These are phyloP conservation scores for Aspergillus felis DNA, from an alignment of 2,329 filamentous ascomycete genomes.

Conservation along the genomic window DNA sequence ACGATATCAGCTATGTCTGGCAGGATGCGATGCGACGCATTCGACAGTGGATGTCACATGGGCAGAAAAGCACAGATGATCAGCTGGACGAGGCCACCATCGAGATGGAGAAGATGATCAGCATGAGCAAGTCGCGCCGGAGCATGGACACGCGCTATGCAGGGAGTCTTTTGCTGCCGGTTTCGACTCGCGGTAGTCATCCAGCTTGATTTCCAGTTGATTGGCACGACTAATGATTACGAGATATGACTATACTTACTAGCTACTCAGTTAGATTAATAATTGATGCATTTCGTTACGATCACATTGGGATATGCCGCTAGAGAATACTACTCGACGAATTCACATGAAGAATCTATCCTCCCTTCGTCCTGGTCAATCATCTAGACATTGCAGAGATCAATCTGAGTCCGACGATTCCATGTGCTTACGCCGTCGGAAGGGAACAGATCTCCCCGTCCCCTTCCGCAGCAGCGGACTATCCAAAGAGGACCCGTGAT, in stretches of 20 bases:
- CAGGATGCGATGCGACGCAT: slow-evolving; percentile 20
- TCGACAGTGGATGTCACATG: slow-evolving; percentile 21
- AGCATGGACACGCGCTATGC: slow-evolving; percentile 25
- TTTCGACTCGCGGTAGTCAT: slow-evolving; percentile 22
- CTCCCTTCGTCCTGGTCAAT: background rate
- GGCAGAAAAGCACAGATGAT: background rate
- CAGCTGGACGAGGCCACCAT: slow-evolving; percentile 8
- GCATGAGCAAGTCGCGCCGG: slow-evolving; percentile 18
- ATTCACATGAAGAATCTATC: background rate
- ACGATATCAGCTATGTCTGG: slow-evolving; percentile 36
- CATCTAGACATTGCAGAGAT: background rate
- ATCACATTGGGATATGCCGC: background rate
- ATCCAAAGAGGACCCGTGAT: background rate
- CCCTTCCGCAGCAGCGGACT: background rate
- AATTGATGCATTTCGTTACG: background rate
- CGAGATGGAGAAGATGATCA: slow-evolving; percentile 26
- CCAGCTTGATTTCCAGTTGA: background rate
- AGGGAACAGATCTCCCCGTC: background rate
- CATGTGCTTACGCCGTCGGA: background rate
- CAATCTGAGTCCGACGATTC: background rate
- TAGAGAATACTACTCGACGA: background rate
- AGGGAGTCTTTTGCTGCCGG: slow-evolving; percentile 24
- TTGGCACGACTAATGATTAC: background rate
- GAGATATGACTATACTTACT: background rate
- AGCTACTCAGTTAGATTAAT: background rate